Evolutionary conservation across 2,329 filamentous ascomycete genomes (phyloP).

Genomic region (Microdochium trichocladiopsis): DNA sequence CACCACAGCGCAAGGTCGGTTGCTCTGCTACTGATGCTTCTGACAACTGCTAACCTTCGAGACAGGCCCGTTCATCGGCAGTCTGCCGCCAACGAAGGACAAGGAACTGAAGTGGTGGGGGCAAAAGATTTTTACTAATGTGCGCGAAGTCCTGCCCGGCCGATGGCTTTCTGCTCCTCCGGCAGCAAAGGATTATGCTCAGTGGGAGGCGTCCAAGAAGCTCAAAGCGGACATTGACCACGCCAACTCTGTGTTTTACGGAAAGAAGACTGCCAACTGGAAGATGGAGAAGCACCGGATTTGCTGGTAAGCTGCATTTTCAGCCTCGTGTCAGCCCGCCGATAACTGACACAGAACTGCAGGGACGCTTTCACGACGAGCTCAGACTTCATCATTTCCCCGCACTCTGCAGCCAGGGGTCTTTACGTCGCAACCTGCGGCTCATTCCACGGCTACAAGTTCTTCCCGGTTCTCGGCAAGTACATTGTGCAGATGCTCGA

Average conservation of each 20-base stretch:
- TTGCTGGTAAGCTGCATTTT: background rate
- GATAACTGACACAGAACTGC: background rate
- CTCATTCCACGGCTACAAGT: slow-evolving; percentile 63
- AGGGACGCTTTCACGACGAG: slow-evolving; percentile 61
- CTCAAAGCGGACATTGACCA: background rate
- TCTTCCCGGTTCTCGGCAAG: slow-evolving; percentile 56
- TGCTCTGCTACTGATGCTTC: slow-evolving; percentile 11
- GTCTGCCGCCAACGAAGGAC: slow-evolving; percentile 43
- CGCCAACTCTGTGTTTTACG: background rate
- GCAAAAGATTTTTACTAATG: slow-evolving; percentile 50
- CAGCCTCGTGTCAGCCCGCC: background rate
- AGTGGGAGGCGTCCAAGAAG: slow-evolving; percentile 15
- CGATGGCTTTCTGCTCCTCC: slow-evolving; percentile 50
- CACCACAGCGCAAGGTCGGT: slow-evolving; percentile 33
- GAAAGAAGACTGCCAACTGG: background rate
- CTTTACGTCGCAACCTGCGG: slow-evolving; percentile 58
- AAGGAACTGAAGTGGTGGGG: slow-evolving; percentile 52
- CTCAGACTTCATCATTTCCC: slow-evolving; percentile 56
- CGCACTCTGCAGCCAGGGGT: slow-evolving; percentile 40
- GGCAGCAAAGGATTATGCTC: slow-evolving; percentile 44
- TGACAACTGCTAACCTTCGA: slow-evolving; percentile 11
- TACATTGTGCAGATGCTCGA: slow-evolving; percentile 53
- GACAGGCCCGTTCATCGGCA: slow-evolving; percentile 47
- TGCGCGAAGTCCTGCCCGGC: slow-evolving; percentile 41
- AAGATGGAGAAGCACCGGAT: background rate